Conservation (phyloP, 371 early-diverging fungal genomes). For the Mortierella sp. region DNA sequence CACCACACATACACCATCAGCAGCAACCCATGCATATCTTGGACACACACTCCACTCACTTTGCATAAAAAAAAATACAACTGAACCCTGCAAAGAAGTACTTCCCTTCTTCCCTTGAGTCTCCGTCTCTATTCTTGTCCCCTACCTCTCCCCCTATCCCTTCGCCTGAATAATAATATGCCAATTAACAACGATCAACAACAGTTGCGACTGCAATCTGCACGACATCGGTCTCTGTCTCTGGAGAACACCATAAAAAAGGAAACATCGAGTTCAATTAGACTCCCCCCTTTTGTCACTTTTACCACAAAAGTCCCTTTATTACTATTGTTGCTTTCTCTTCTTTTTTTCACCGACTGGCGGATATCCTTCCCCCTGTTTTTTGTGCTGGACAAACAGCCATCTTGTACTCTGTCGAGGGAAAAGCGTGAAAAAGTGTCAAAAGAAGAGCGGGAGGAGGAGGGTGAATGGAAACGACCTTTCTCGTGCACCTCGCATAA, state of each 20-base stretch:
- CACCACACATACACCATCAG: neutral
- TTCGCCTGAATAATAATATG: neutral
- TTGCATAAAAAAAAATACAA: conserved; percentile 1
- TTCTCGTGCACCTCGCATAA: too few relatives aligned
- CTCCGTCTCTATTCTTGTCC: neutral
- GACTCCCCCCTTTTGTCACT: conserved; percentile 1
- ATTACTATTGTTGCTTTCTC: too few relatives aligned
- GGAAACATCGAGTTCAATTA: neutral
- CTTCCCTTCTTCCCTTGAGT: neutral
- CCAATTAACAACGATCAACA: neutral
- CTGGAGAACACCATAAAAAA: neutral
- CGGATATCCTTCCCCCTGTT: neutral
- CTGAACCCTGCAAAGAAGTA: neutral
- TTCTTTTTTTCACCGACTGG: neutral
- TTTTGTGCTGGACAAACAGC: neutral
- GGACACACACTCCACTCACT: neutral
- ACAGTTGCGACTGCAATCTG: conserved; percentile 1
- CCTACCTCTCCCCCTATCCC: neutral
- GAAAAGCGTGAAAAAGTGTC: too few relatives aligned
- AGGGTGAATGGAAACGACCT: too few relatives aligned
- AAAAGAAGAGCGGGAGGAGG: too few relatives aligned
- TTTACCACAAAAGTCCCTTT: neutral
- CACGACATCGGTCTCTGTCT: neutral
- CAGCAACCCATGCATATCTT: neutral
- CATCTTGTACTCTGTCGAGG: too few relatives aligned